A percentile compares a stretch with the other conserved stretches of the same genome.
These are phyloP conservation scores for Oryza glumipatula DNA, from an alignment of 176 grass and related monocot species.

Conservation along the genomic window DNA sequence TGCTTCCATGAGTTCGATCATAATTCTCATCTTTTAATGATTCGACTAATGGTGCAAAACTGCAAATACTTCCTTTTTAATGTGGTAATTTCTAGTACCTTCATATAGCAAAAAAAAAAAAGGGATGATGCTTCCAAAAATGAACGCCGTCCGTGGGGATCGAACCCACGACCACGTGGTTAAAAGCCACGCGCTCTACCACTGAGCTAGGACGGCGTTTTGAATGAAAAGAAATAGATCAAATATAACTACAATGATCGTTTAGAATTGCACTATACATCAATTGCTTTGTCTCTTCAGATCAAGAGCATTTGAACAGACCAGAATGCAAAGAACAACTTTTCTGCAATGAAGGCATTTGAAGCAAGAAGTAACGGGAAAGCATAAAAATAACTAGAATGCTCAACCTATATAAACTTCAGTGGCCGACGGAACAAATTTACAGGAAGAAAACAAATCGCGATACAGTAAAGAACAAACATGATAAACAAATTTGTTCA, in stretches of 20 bases:
- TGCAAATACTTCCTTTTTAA: no score
- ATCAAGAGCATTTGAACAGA: no score
- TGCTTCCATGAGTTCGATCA: no score
- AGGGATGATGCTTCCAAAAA: background rate
- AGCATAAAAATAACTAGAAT: background rate
- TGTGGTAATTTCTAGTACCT: no score
- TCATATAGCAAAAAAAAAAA: no score
- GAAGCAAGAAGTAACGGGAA: background rate
- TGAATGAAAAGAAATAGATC: background rate
- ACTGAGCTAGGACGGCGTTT: slow-evolving; percentile 48
- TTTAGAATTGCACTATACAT: no score
- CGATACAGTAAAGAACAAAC: slow-evolving; percentile 44
- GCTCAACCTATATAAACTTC: slow-evolving; percentile 33
- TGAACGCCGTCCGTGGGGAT: slow-evolving; percentile 52
- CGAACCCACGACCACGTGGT: slow-evolving; percentile 66
- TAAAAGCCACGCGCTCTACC: slow-evolving; percentile 73
- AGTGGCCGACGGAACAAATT: slow-evolving; percentile 3
- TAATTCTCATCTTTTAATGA: no score
- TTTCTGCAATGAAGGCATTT: background rate
- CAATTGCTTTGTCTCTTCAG: no score
- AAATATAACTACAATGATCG: no score
- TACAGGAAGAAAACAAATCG: slow-evolving; percentile 22
- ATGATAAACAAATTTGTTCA: slow-evolving; percentile 1
- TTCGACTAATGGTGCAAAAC: no score
- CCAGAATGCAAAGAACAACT: no score